phyloP scores from a whole-genome alignment of 2,329 filamentous ascomycete genomes.

The Ophiosphaerella herpotricha region DNA sequence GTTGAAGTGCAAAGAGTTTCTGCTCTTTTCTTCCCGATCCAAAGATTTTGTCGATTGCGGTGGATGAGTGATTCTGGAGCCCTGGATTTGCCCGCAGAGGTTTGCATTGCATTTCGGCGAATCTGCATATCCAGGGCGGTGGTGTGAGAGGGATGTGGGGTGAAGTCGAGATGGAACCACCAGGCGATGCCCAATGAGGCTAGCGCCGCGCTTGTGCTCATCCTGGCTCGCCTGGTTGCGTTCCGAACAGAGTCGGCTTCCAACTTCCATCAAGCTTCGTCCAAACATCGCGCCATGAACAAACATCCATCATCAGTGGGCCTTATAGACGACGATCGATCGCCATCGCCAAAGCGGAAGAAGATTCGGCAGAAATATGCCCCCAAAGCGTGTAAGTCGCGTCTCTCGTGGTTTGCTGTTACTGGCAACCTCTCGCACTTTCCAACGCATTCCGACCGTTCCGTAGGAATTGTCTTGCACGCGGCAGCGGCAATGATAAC shows the following conservation, averaged over 20 bases:
- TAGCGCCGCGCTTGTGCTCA: neutral
- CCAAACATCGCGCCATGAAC: slow-evolving; percentile 29
- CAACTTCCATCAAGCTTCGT: slow-evolving; percentile 18
- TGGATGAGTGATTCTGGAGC: too few species aligned
- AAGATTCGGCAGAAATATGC: slow-evolving; percentile 44
- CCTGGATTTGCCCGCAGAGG: too few species aligned
- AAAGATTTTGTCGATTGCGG: too few species aligned
- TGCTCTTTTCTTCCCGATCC: too few species aligned
- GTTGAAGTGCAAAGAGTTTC: too few species aligned
- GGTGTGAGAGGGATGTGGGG: too few species aligned
- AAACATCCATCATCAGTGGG: slow-evolving; percentile 19
- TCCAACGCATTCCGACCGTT: slow-evolving; percentile 32
- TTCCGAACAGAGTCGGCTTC: slow-evolving; percentile 18
- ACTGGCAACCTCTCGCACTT: slow-evolving; percentile 3
- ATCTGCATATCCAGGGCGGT: too few species aligned
- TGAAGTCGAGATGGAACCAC: too few species aligned
- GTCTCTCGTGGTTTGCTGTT: slow-evolving; percentile 1
- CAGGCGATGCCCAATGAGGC: neutral
- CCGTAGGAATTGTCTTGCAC: slow-evolving; percentile 17
- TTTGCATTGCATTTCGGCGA: too few species aligned
- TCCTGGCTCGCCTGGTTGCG: slow-evolving; percentile 12
- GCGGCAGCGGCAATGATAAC: neutral
- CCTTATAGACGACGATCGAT: slow-evolving; percentile 25
- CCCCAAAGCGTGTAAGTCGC: slow-evolving; percentile 40
- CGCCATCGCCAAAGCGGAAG: slow-evolving; percentile 41